Conservation (phyloP, 1,139 yeast species). For the Sugiyamaella japonica region DNA sequence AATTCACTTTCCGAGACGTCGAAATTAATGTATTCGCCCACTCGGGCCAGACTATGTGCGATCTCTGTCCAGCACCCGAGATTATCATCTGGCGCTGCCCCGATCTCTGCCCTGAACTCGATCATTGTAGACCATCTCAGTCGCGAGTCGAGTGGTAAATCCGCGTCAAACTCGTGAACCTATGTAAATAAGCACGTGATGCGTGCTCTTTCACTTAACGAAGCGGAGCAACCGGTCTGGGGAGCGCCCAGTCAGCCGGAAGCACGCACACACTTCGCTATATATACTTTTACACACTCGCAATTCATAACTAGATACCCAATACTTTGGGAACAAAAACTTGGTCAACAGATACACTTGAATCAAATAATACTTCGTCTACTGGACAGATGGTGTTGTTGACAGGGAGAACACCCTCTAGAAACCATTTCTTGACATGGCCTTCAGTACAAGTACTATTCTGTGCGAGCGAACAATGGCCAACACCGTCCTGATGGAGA, state of each 20-base stretch:
- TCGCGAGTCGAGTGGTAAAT: neutral
- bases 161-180: conserved; percentile 1
- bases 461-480: conserved; percentile 25
- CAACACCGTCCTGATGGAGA: conserved; percentile 23
- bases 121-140: neutral
- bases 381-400: conserved; percentile 20
- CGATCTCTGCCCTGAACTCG: conserved; percentile 13
- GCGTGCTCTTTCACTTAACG: neutral
- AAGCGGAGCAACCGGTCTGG: neutral
- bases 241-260: neutral
- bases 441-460: conserved; percentile 19
- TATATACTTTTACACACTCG: too few species aligned
- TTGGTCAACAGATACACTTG: neutral
- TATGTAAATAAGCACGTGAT: too few species aligned
- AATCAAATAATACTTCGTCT: conserved; percentile 17
- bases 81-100: neutral
- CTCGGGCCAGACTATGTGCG: conserved; percentile 22
- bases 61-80: conserved; percentile 24
- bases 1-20: conserved; percentile 22
- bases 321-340: conserved; percentile 6
- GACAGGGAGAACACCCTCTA: conserved; percentile 20
- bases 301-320: neutral
- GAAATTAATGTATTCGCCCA: conserved; percentile 27
- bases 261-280: too few species aligned
- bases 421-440: conserved; percentile 18